These are phyloP conservation scores for Penicillium paxilli DNA, from an alignment of 495 filamentous ascomycete species.

Conservation along the genomic window DNA sequence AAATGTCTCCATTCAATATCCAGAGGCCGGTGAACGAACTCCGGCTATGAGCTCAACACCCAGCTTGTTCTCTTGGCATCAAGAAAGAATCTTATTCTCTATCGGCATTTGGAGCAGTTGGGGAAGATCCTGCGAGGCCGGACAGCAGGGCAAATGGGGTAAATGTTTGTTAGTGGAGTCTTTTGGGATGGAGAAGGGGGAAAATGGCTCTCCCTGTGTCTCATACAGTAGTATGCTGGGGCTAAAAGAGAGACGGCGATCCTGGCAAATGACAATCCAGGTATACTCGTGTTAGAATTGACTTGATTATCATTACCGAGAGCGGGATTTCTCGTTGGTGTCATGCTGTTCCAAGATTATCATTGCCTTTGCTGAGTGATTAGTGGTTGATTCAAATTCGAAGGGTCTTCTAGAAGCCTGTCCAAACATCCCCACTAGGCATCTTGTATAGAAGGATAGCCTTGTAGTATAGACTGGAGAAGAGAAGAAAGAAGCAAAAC, in stretches of 20 bases:
- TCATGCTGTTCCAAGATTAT: neutral
- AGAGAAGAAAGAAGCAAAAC: too few species aligned
- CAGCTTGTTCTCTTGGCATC: neutral
- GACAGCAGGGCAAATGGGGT: too few species aligned
- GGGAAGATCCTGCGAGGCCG: too few species aligned
- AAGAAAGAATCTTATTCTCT: neutral
- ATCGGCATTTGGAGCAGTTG: slow-evolving; percentile 4
- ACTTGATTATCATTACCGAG: neutral
- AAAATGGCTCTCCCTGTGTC: neutral
- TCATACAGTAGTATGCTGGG: neutral
- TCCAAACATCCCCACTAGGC: neutral
- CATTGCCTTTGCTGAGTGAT: neutral
- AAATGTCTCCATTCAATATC: too few species aligned
- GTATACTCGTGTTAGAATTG: neutral
- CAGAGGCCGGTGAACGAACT: too few species aligned
- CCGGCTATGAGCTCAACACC: too few species aligned
- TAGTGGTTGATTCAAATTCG: neutral
- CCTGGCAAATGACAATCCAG: neutral
- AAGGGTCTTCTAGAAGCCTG: neutral
- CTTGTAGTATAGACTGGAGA: too few species aligned
- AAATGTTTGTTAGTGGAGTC: neutral
- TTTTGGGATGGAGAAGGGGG: neutral
- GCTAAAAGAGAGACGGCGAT: neutral
- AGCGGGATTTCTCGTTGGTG: neutral
- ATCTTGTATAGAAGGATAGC: too few species aligned